phyloP scores from a whole-genome alignment of 2,329 filamentous ascomycete species.

The Pseudogymnoascus sp. region DNA sequence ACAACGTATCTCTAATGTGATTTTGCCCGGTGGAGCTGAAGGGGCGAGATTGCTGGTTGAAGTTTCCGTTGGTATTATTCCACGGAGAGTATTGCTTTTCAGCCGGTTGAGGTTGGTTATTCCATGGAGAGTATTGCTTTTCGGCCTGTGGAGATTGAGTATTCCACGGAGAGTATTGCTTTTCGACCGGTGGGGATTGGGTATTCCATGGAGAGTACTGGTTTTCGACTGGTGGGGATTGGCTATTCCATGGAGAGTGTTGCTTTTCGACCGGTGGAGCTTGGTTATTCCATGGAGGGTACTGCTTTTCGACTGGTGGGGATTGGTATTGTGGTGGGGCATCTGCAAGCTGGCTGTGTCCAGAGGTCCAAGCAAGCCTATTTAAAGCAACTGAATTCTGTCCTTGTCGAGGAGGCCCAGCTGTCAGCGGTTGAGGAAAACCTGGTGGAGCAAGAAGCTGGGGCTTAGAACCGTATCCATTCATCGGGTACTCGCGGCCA shows the following conservation, averaged over 20 bases:
- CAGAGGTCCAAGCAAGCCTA: constrained; percentile 9
- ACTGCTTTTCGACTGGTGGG: background rate
- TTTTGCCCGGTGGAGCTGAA: constrained; percentile 7
- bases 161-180: background rate
- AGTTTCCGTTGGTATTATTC: background rate
- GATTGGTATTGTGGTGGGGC: background rate
- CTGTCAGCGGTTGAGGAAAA: constrained; percentile 28
- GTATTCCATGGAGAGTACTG: constrained; percentile 8
- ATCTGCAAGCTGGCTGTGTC: background rate
- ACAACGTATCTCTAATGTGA: constrained; percentile 22
- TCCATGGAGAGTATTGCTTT: background rate
- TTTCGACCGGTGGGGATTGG: constrained; percentile 2
- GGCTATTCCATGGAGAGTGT: constrained; percentile 6
- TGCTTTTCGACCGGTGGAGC: background rate
- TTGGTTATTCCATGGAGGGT: background rate
- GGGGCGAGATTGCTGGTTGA: background rate
- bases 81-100: background rate
- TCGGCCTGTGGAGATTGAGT: background rate
- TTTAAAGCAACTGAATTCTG: constrained; percentile 13
- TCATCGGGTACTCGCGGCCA: background rate
- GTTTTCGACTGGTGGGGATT: background rate
- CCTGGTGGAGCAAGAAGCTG: constrained; percentile 13
- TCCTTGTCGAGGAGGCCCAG: constrained; percentile 28
- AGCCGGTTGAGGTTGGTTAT: background rate
- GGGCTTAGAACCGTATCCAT: background rate